Evolutionary conservation across 208 protist species (phyloP), one percentile per base, ranked within the genome.

Genomic region (Crithidia mellificae): DNA sequence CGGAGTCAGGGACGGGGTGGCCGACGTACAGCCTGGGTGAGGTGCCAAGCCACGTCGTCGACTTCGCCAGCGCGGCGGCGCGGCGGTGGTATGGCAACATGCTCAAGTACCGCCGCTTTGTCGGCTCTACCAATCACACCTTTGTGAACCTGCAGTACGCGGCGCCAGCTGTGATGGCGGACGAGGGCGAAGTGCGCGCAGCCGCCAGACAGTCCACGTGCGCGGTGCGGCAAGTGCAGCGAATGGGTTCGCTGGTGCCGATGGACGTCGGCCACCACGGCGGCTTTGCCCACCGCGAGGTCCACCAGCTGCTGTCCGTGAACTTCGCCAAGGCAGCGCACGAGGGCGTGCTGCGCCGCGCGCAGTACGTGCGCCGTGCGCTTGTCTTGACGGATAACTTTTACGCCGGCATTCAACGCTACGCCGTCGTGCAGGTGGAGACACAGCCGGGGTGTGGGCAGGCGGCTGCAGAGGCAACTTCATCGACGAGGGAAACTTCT

Each of bases 111-210:
- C 85, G 94, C 34, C 82, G 84, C 29, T 98, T 98, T 68, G 36
- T 81, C 27, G 94, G 93, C 22, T 98, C 94, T 8, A 98, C 97
- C 1, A 72, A 78, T 36, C 85, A 83, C 67, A 84, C 99, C 9
- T 97, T 98, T 74, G 88, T 92, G 32, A 98, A 89, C 87, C 98
- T 99, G 65, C 97, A 99, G 77, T 98, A 98, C 92, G 98, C 98
- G 63, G 77, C 87, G 50, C 98, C 97, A 3, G 87, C 81, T 4
- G 94, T 99, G 1, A 47, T 50, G 29, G 44, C 53, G 5, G 39
- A 41, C 47, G 27, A 12, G n/a, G n/a, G n/a, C 43, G 27, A 17
- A 17, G 5, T 9, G 1, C 7, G 39, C 27, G 27, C 41, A 9
- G 41, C 14, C 6, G 36, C 36, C 12, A 6, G 6, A 12, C 2